Evolutionary conservation across 371 early-diverging fungal species (phyloP), one percentile per base, ranked within the genome.

Genomic region (Polyrhizophydium stewartii): DNA sequence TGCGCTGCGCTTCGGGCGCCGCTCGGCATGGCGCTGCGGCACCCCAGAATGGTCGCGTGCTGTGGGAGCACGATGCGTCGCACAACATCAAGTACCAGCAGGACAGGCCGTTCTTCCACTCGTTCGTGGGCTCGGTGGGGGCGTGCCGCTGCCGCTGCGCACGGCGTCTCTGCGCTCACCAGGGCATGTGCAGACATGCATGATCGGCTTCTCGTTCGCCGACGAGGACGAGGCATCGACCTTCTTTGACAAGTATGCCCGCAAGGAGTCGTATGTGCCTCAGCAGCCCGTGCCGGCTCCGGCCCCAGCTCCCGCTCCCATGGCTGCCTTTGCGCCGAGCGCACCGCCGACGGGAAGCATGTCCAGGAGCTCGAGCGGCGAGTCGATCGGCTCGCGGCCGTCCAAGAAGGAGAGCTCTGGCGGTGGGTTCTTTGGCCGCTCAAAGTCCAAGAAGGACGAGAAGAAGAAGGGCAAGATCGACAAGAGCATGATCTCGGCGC

Each of bases 191-290:
- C 62, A 91, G 89, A 77, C 85, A 61, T 84, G 83, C 58, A 70
- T 89, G 40, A 86, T 88, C 31, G 96, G 89, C 1, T 79, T 96
- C 33, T 89, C 90, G 13, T 96, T 96, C 74, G 91, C 89, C 25
- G 90, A 93, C 65, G 91, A 86, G 52, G 79, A 74, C 57, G 96
- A 94, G 63, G 94, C 93, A 1, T 68, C 75, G 2, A 72, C 76
- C 38, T 93, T 96, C 67, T 81, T 80, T 66, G 85, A 89, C 56
- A 87, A 85, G 67, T 80, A 89, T 33, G 16, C 3, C 24, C 22
- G 51, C 25, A 55, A 67, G 58, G 62, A 60, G 43, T 50, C 37
- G 30, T 25, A n/a, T 31, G 58, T 38, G 7, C 25, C 30, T 33
- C 57, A 63, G 50, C 45, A n/a, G 58, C 50, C 62, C 38, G 21